Evolutionary conservation across 352 stramenopile species (phyloP).

Genomic region (Phytophthora macrochlamydospora): DNA sequence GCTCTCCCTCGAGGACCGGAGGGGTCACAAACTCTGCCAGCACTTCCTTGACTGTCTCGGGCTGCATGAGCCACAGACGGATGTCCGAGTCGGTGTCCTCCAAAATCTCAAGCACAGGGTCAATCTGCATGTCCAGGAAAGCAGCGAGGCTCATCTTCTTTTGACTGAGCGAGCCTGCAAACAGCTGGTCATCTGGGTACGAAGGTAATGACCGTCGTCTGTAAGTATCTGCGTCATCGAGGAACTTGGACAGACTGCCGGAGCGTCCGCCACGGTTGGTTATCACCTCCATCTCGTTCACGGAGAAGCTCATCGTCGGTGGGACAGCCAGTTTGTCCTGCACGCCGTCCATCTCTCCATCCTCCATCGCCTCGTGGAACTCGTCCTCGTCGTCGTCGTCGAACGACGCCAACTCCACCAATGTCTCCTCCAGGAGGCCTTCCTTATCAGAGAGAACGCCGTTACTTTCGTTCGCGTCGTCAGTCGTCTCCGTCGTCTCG

Average conservation of each 20-base stretch:
- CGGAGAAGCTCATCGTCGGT: slow-evolving; percentile 72
- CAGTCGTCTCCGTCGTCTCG: slow-evolving; percentile 6
- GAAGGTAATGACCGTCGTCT: slow-evolving; percentile 75
- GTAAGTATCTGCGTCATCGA: slow-evolving; percentile 77
- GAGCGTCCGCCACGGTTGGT: slow-evolving; percentile 74
- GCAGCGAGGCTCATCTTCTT: slow-evolving; percentile 72
- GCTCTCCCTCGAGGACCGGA: slow-evolving; percentile 70
- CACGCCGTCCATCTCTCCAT: slow-evolving; percentile 40
- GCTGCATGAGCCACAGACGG: slow-evolving; percentile 82
- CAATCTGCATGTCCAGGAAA: slow-evolving; percentile 85
- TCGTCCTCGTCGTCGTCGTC: slow-evolving; percentile 48
- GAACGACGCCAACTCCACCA: slow-evolving; percentile 29
- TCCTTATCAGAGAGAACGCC: neutral
- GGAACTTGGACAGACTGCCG: slow-evolving; percentile 79
- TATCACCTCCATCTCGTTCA: slow-evolving; percentile 88
- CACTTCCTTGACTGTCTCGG: slow-evolving; percentile 78
- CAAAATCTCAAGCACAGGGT: slow-evolving; percentile 85
- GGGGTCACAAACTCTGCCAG: slow-evolving; percentile 83
- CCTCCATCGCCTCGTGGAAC: slow-evolving; percentile 51
- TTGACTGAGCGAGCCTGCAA: slow-evolving; percentile 43
- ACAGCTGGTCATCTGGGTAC: slow-evolving; percentile 71
- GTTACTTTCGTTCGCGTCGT: slow-evolving; percentile 19
- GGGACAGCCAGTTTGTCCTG: slow-evolving; percentile 40
- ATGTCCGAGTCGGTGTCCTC: slow-evolving; percentile 88
- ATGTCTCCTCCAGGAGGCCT: neutral